A percentile compares a stretch with the other conserved stretches of the same genome.
phyloP scores from a whole-genome alignment of 495 filamentous ascomycete genomes.

The Penicillium egyptiacum region DNA sequence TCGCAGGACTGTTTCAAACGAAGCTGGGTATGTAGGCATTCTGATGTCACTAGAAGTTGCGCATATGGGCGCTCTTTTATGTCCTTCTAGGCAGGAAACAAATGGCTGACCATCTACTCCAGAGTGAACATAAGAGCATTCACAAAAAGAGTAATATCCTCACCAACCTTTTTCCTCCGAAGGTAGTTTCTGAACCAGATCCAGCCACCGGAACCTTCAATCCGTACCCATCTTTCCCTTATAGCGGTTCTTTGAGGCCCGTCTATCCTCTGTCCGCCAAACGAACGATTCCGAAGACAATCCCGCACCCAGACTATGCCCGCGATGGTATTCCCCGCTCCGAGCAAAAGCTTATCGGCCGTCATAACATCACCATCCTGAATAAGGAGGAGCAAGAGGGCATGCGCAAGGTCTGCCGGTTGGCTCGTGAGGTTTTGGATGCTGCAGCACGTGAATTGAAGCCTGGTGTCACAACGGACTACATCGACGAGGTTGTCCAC shows the following conservation, averaged over 20 bases:
- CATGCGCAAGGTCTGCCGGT: conserved; percentile 90
- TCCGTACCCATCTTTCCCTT: conserved; percentile 84
- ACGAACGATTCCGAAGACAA: conserved; percentile 74
- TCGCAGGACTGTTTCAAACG: conserved; percentile 98
- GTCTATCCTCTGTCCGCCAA: conserved; percentile 82
- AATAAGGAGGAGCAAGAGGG: conserved; percentile 75
- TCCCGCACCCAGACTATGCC: conserved; percentile 82
- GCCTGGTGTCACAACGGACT: conserved; percentile 93
- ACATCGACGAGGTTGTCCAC: conserved; percentile 94
- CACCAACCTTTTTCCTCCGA: conserved; percentile 65
- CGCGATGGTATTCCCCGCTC: conserved; percentile 78
- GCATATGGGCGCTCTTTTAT: conserved; percentile 13
- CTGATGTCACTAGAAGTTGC: conserved; percentile 32
- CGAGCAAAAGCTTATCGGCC: conserved; percentile 66
- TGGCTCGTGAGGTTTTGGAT: conserved; percentile 91
- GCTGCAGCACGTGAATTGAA: conserved; percentile 76
- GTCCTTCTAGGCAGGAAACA: conserved; percentile 9
- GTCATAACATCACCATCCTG: conserved; percentile 78
- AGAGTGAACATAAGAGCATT: conserved; percentile 81
- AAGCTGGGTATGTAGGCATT: conserved; percentile 75
- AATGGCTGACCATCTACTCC: conserved; percentile 16
- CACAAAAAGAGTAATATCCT: conserved; percentile 86
- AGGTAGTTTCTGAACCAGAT: conserved; percentile 81
- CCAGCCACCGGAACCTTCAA: conserved; percentile 87
- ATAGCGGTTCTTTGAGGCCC: conserved; percentile 76